Percentiles rank a stretch among this genome's conserved stretches.
Evolutionary conservation across 805 yeast species (phyloP).

Genomic region (Ogataea pini): DNA sequence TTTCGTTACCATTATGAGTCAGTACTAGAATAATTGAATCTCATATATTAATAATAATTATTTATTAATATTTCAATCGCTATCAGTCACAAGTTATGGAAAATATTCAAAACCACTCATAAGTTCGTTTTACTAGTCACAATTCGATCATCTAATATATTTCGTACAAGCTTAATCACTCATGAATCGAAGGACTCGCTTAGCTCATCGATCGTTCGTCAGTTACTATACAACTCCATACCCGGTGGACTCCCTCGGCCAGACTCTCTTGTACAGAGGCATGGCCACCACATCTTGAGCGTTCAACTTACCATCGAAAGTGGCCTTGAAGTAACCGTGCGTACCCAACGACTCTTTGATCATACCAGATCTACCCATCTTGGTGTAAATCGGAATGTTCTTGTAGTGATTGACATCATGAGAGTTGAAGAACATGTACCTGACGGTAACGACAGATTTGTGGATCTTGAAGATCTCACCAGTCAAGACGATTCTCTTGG

Average conservation of each 20-base stretch:
- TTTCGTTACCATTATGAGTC: too few relatives aligned
- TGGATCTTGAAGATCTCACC: constrained; percentile 97
- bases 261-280: constrained; percentile 90
- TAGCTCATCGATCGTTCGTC: neutral
- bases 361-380: constrained; percentile 89
- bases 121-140: too few relatives aligned
- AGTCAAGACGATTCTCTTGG: constrained; percentile 85
- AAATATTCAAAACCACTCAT: too few relatives aligned
- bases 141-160: too few relatives aligned
- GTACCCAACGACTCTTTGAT: constrained; percentile 96
- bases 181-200: neutral
- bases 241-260: constrained; percentile 59
- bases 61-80: too few relatives aligned
- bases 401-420: constrained; percentile 89
- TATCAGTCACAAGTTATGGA: too few relatives aligned
- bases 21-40: too few relatives aligned
- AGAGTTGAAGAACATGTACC: constrained; percentile 95
- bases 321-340: constrained; percentile 96
- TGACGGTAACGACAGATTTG: constrained; percentile 84
- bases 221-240: neutral
- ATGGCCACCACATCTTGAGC: constrained; percentile 93
- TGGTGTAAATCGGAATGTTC: constrained; percentile 89
- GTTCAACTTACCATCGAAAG: constrained; percentile 84
- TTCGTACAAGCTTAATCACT: neutral
- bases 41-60: too few relatives aligned